Percentiles rank a stretch among this genome's conserved stretches.
These are phyloP conservation scores for Diospyros kaki DNA, from an alignment of 148 eudicot species.

Conservation along the genomic window DNA sequence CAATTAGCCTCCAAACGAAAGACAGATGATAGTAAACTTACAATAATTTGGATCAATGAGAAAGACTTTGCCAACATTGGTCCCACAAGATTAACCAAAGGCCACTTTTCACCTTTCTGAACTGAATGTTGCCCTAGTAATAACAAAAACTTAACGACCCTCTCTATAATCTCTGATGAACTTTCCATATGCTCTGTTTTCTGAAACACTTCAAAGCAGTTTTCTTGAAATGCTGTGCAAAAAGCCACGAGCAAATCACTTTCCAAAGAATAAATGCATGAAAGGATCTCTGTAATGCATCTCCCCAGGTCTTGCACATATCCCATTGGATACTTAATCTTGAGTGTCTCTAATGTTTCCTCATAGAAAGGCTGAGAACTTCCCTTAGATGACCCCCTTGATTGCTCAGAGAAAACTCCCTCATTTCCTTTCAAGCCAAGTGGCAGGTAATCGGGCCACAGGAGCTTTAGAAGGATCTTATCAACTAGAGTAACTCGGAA, in stretches of 20 bases:
- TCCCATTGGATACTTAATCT: slow-evolving; percentile 32
- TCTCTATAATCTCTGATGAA: slow-evolving; percentile 30
- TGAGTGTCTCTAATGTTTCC: slow-evolving; percentile 26
- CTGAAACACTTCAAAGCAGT: slow-evolving; percentile 53
- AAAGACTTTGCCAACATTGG: slow-evolving; percentile 64
- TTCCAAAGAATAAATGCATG: slow-evolving; percentile 48
- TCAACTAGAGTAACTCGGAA: slow-evolving; percentile 53
- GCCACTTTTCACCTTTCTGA: slow-evolving; percentile 72
- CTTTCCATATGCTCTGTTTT: slow-evolving; percentile 31
- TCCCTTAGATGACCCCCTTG: slow-evolving; percentile 20
- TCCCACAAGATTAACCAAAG: slow-evolving; percentile 60
- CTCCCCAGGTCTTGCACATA: slow-evolving; percentile 55
- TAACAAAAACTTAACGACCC: slow-evolving; percentile 40
- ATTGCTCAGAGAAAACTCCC: slow-evolving; percentile 17
- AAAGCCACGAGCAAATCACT: slow-evolving; percentile 45
- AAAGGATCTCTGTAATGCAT: slow-evolving; percentile 72
- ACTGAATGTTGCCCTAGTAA: slow-evolving; percentile 51
- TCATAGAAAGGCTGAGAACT: slow-evolving; percentile 23
- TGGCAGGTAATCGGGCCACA: slow-evolving; percentile 63
- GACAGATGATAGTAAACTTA: slow-evolving; percentile 34
- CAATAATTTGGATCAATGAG: slow-evolving; percentile 50
- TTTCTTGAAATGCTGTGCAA: slow-evolving; percentile 56
- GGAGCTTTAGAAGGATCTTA: slow-evolving; percentile 55
- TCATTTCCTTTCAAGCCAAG: slow-evolving; percentile 31
- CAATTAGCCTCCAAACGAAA: neutral